Evolutionary conservation across 2,329 filamentous ascomycete species (phyloP).

Genomic region (Xylaria sp.): DNA sequence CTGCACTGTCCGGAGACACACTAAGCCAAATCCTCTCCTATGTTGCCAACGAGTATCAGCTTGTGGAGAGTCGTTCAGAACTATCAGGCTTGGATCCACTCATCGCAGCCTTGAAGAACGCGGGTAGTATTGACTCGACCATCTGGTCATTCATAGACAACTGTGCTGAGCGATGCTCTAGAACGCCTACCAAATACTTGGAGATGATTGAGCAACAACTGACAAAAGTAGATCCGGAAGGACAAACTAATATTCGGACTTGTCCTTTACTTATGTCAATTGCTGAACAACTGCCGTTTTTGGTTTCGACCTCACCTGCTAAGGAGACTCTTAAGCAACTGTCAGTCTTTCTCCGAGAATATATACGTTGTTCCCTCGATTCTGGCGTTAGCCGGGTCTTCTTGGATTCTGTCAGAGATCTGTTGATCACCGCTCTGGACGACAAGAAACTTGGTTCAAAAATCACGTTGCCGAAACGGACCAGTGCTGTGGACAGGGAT

Average conservation of each 20-base stretch:
- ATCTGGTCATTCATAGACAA: conserved; percentile 84
- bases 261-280: conserved; percentile 77
- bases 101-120: conserved; percentile 54
- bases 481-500: conserved; percentile 20
- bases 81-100: conserved; percentile 60
- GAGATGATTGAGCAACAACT: conserved; percentile 66
- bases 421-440: conserved; percentile 53
- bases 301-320: conserved; percentile 61
- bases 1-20: conserved; percentile 60
- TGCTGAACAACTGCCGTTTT: conserved; percentile 81
- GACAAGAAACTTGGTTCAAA: conserved; percentile 53
- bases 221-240: conserved; percentile 45
- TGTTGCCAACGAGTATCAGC: conserved; percentile 72
- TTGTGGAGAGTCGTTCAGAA: conserved; percentile 64
- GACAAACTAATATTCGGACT: conserved; percentile 48
- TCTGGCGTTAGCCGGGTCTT: conserved; percentile 61
- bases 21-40: conserved; percentile 67
- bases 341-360: conserved; percentile 67
- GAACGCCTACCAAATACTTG: conserved; percentile 84
- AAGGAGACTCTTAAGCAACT: conserved; percentile 59
- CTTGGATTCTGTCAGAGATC: conserved; percentile 58
- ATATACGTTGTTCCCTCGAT: conserved; percentile 65
- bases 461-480: conserved; percentile 40
- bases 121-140: conserved; percentile 45
- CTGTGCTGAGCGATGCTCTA: conserved; percentile 79